phyloP scores from a whole-genome alignment of 192 early-diverging fungal genomes.

The Linnemannia zychae region DNA sequence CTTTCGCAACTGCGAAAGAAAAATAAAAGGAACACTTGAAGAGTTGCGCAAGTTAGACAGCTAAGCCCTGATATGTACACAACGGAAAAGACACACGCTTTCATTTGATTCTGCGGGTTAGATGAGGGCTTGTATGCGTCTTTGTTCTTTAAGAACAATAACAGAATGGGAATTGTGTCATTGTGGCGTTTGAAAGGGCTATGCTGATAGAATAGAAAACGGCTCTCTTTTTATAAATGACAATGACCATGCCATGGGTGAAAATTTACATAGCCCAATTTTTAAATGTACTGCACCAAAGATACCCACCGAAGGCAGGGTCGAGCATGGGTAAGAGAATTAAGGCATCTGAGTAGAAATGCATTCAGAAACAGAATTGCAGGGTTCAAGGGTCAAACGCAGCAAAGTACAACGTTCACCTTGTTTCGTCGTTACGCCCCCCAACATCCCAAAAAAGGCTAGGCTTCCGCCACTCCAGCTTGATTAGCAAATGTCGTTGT shows the following conservation, averaged over 20 bases:
- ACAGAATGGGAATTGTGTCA: not conserved
- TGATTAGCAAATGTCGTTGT: not conserved
- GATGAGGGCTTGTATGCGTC: not conserved
- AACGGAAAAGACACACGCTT: not conserved
- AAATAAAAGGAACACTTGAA: not conserved
- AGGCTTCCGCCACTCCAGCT: not conserved
- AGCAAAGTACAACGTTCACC: not conserved
- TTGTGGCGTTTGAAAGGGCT: not conserved
- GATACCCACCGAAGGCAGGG: not conserved
- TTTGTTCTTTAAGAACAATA: not conserved
- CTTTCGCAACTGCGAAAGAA: no score
- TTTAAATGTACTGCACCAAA: not conserved
- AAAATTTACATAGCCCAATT: not conserved
- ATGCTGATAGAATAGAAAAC: not conserved
- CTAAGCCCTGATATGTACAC: not conserved
- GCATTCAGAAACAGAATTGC: not conserved
- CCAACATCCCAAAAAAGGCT: not conserved
- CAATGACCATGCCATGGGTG: not conserved
- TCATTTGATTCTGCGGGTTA: not conserved
- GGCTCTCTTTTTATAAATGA: not conserved
- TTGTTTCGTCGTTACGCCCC: not conserved
- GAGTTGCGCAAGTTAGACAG: not conserved
- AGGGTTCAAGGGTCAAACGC: not conserved
- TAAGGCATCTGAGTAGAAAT: not conserved
- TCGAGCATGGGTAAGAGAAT: not conserved